phyloP scores from a whole-genome alignment of 2,329 filamentous ascomycete genomes.

The Fusarium sp. region DNA sequence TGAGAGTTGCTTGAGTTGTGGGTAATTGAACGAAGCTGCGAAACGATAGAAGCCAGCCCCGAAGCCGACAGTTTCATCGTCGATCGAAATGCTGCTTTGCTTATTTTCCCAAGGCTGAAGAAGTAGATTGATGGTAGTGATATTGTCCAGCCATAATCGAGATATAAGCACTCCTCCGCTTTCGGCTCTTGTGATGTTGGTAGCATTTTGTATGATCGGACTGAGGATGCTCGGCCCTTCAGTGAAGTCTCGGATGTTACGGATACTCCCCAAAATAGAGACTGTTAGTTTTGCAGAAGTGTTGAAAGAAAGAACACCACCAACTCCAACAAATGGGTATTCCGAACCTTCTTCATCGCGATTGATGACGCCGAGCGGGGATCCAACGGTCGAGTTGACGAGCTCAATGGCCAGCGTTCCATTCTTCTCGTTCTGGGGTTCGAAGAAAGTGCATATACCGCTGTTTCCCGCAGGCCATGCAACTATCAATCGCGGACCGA shows the following conservation, averaged over 20 bases:
- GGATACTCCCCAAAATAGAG: slow-evolving; percentile 70
- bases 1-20: slow-evolving; percentile 66
- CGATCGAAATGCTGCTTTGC: slow-evolving; percentile 44
- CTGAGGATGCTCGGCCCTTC: slow-evolving; percentile 66
- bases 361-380: slow-evolving; percentile 61
- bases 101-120: slow-evolving; percentile 54
- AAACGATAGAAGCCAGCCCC: slow-evolving; percentile 67
- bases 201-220: slow-evolving; percentile 65
- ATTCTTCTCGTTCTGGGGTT: slow-evolving; percentile 63
- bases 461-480: slow-evolving; percentile 76
- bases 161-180: slow-evolving; percentile 60
- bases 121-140: slow-evolving; percentile 65
- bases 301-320: slow-evolving; percentile 66
- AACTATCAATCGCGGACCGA: slow-evolving; percentile 67
- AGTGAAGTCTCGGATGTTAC: slow-evolving; percentile 71
- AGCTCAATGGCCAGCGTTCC: slow-evolving; percentile 65
- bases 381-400: slow-evolving; percentile 59
- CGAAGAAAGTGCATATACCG: slow-evolving; percentile 67
- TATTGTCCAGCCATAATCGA: slow-evolving; percentile 71
- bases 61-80: slow-evolving; percentile 59
- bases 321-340: slow-evolving; percentile 63
- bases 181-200: slow-evolving; percentile 54
- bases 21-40: slow-evolving; percentile 70
- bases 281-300: slow-evolving; percentile 65
- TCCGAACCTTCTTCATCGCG: slow-evolving; percentile 35